Evolutionary conservation across 1,139 yeast species (phyloP).

Genomic region (Hansenula sp.): DNA sequence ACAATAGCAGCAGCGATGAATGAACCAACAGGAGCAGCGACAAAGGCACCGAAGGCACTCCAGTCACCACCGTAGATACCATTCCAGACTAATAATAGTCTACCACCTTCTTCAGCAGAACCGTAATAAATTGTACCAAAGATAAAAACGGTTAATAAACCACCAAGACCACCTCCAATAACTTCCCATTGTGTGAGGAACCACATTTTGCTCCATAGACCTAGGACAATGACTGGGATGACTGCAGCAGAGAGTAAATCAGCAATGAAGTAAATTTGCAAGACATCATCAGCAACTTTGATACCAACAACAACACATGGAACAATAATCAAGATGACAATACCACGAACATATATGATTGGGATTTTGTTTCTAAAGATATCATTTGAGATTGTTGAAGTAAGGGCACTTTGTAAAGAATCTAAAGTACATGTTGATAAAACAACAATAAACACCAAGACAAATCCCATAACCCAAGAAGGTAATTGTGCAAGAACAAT

Average conservation of each 20-base stretch:
- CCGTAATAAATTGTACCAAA: slow-evolving; percentile 79
- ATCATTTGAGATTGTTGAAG: slow-evolving; percentile 86
- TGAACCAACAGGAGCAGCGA: slow-evolving; percentile 85
- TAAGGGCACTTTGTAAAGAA: slow-evolving; percentile 84
- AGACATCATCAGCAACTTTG: slow-evolving; percentile 72
- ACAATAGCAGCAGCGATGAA: slow-evolving; percentile 50
- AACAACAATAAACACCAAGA: slow-evolving; percentile 65
- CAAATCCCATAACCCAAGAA: slow-evolving; percentile 83
- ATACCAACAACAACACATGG: slow-evolving; percentile 85
- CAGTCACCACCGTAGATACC: slow-evolving; percentile 79
- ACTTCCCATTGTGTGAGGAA: slow-evolving; percentile 79
- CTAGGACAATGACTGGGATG: slow-evolving; percentile 81
- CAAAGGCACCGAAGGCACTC: slow-evolving; percentile 95
- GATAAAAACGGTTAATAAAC: slow-evolving; percentile 71
- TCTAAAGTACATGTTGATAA: slow-evolving; percentile 89
- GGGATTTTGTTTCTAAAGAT: slow-evolving; percentile 76
- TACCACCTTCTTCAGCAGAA: slow-evolving; percentile 74
- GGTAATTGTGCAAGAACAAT: slow-evolving; percentile 70
- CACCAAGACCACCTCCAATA: slow-evolving; percentile 79
- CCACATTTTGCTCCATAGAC: slow-evolving; percentile 57
- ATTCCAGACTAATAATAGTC: slow-evolving; percentile 60
- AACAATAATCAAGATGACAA: slow-evolving; percentile 72
- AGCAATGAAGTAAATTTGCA: slow-evolving; percentile 85
- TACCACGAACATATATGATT: slow-evolving; percentile 59
- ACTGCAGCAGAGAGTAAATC: slow-evolving; percentile 85